phyloP scores from a whole-genome alignment of 2,329 filamentous ascomycete genomes.

The Botrytis pseudocinerea region DNA sequence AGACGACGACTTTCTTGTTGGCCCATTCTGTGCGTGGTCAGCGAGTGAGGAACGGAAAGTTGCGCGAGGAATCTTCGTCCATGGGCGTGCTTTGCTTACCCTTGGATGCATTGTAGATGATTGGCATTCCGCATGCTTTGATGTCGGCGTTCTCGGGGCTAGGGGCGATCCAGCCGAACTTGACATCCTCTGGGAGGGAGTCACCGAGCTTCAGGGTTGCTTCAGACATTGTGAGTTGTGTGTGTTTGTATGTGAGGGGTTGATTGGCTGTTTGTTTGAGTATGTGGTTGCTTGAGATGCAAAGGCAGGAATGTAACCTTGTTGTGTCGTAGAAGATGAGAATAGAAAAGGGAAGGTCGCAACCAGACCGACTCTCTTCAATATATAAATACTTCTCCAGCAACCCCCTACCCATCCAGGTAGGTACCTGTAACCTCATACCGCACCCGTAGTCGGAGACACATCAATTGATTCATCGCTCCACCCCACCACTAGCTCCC shows the following conservation, averaged over 20 bases:
- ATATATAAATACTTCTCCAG: conserved; percentile 11
- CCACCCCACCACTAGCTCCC: conserved; percentile 11
- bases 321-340: neutral
- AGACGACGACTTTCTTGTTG: conserved; percentile 70
- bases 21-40: conserved; percentile 52
- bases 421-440: neutral
- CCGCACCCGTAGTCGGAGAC: conserved; percentile 16
- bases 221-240: conserved; percentile 29
- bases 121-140: conserved; percentile 75
- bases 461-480: neutral
- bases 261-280: neutral
- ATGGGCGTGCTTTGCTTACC: conserved; percentile 45
- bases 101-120: conserved; percentile 77
- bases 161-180: conserved; percentile 83
- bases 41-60: neutral
- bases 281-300: neutral
- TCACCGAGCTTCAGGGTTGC: conserved; percentile 64
- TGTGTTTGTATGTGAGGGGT: neutral
- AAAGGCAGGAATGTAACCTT: no score
- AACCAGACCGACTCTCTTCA: neutral
- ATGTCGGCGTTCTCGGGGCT: conserved; percentile 66
- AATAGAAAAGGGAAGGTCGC: neutral
- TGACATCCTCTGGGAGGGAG: conserved; percentile 75
- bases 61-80: neutral
- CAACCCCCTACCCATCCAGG: neutral